phyloP scores from a whole-genome alignment of 805 yeast genomes.

The Saccharomycopsis fodiens region DNA sequence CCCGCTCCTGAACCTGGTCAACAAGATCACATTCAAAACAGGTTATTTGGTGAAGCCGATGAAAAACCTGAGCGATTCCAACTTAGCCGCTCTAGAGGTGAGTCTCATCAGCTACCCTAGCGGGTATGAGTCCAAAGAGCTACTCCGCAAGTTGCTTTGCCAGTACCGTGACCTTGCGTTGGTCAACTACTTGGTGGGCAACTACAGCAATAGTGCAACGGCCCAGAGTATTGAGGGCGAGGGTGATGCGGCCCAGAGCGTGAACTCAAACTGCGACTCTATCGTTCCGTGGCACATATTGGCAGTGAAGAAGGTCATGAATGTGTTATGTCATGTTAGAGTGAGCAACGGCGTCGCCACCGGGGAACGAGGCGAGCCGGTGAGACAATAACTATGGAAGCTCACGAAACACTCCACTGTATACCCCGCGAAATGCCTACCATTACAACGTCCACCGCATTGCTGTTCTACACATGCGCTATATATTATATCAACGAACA shows the following conservation, averaged over 20 bases:
- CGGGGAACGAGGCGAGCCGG: too few relatives aligned
- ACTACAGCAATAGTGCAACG: constrained; percentile 28
- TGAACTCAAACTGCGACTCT: constrained; percentile 23
- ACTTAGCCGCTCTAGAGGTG: constrained; percentile 44
- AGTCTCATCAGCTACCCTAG: constrained; percentile 69
- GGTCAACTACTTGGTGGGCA: constrained; percentile 27
- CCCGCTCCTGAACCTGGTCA: constrained; percentile 64
- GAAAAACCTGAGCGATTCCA: constrained; percentile 23
- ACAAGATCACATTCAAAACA: constrained; percentile 60
- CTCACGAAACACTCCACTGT: too few relatives aligned
- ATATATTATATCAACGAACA: too few relatives aligned
- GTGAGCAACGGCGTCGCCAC: constrained; percentile 37
- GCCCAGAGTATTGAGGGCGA: not conserved
- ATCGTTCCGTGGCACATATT: constrained; percentile 68
- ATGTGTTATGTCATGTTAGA: constrained; percentile 48
- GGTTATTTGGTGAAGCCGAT: constrained; percentile 53
- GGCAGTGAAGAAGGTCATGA: constrained; percentile 57
- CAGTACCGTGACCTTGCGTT: constrained; percentile 56
- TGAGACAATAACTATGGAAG: not conserved
- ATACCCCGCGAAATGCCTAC: not conserved
- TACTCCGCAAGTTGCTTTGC: constrained; percentile 46
- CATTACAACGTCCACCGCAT: not conserved
- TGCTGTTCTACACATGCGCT: not conserved
- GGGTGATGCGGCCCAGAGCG: constrained; percentile 1
- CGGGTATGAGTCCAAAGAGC: constrained; percentile 45